Evolutionary conservation across 495 filamentous ascomycete species (phyloP), one percentile per base, ranked within the genome.

Genomic region (Xylaria palmicola): DNA sequence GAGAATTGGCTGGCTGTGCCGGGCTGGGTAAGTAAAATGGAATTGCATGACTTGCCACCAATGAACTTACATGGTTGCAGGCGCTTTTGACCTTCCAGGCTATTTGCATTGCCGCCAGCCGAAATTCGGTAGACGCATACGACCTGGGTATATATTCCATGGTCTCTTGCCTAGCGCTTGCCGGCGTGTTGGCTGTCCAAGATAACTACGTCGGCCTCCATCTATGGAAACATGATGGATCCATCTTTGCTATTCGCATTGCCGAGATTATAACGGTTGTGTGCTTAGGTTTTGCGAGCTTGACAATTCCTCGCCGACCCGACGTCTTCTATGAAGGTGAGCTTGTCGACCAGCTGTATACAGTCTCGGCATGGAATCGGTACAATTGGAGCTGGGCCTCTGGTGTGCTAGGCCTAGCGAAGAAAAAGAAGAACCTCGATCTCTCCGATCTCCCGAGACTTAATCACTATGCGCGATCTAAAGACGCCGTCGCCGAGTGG

Each of bases 301-400:
- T 83, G 47, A 72, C 68, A 10, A 67, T 92, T 12, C 90, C 88
- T 8, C 82, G 90, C 37, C 79, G 90, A 17, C 90, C 90, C 8
- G 79, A 86, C 49, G 84, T 94, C 36, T 86, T 75, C 41, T 79
- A 77, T 51, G 65, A 80, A 20, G 88, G 83, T 29, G 70, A 81
- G 41, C 63, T 76, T 9, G 87, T 94, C 9, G 90, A 93, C 67
- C 72, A 78, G 32, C 80, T 89, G 71, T 78, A 75, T 45, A 88
- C 86, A 0, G 80, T 74, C 9, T 87, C 86, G 4, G 80, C 85
- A 0, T 72, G 86, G 43, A 79, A 74, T 41, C 83, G 86, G 29
- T 87, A 84, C 66, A 90, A 79, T 7, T 92, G 85, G 65, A 66
- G 68, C 36, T 93, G 90, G 90, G 80, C 83, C 8, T 69, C 60